phyloP scores from a whole-genome alignment of 345 rosid species.

The Murraya koenigii region DNA sequence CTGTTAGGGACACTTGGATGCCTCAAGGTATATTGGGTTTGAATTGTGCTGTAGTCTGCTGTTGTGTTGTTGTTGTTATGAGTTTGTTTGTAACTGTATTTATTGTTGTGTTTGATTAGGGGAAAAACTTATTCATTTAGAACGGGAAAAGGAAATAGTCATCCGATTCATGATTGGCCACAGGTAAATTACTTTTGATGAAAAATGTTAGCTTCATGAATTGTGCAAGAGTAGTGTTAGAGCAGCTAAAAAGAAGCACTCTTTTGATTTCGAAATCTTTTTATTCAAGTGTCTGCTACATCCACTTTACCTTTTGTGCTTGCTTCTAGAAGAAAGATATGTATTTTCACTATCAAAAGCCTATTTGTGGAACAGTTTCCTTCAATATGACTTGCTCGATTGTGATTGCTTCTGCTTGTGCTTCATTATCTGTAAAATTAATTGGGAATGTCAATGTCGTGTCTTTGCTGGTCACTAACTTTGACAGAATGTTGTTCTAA shows the following conservation, averaged over 20 bases:
- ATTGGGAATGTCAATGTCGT: too few species aligned
- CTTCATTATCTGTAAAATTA: too few species aligned
- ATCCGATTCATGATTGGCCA: slow-evolving; percentile 99
- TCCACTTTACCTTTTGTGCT: too few species aligned
- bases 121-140: slow-evolving; percentile 73
- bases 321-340: too few species aligned
- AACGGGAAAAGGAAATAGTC: slow-evolving; percentile 84
- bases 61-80: neutral
- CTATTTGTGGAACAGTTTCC: too few species aligned
- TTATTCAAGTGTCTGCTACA: too few species aligned
- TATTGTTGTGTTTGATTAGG: slow-evolving; percentile 38
- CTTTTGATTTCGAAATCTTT: too few species aligned
- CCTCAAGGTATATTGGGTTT: slow-evolving; percentile 67
- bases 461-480: neutral
- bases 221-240: neutral
- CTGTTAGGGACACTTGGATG: slow-evolving; percentile 97
- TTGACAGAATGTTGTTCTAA: neutral
- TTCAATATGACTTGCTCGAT: too few species aligned
- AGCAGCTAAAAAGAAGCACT: too few species aligned
- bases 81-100: slow-evolving; percentile 2
- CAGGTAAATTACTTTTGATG: slow-evolving; percentile 42
- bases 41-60: neutral
- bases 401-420: too few species aligned
- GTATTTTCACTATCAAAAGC: too few species aligned
- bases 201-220: neutral